These are phyloP conservation scores for Geotrichum macrosporum DNA, from an alignment of 1,139 yeast genomes.

Conservation along the genomic window DNA sequence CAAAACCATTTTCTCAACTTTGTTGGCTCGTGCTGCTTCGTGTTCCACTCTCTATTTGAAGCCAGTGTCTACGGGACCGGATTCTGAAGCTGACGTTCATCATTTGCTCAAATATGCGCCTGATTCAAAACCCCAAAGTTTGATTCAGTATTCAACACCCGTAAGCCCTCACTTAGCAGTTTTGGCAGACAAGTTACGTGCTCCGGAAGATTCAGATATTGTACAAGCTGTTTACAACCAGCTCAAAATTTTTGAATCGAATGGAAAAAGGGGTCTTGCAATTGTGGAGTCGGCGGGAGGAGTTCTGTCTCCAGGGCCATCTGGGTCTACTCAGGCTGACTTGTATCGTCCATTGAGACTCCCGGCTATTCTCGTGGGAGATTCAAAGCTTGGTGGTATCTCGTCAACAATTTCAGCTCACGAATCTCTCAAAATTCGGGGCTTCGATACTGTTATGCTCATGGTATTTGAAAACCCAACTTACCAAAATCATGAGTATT, in stretches of 20 bases:
- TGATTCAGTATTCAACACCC: conserved; percentile 28
- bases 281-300: conserved; percentile 34
- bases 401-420: conserved; percentile 32
- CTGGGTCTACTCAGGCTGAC: conserved; percentile 30
- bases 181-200: conserved; percentile 11
- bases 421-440: conserved; percentile 29
- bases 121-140: conserved; percentile 22
- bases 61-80: conserved; percentile 33
- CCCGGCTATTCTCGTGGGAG: conserved; percentile 32
- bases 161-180: conserved; percentile 34
- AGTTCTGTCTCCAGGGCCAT: conserved; percentile 31
- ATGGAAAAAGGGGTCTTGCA: conserved; percentile 22
- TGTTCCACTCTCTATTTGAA: conserved; percentile 25
- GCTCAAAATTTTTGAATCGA: background rate
- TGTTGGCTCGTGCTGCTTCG: conserved; percentile 20
- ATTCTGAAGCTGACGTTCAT: conserved; percentile 27
- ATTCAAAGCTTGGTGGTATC: conserved; percentile 32
- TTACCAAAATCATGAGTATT: conserved; percentile 28
- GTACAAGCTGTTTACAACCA: conserved; percentile 1
- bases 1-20: conserved; percentile 30
- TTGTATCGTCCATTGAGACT: conserved; percentile 30
- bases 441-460: conserved; percentile 29
- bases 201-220: conserved; percentile 19
- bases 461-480: conserved; percentile 26
- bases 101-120: conserved; percentile 19